Percentiles rank a stretch among this genome's conserved stretches.
phyloP scores from a whole-genome alignment of 805 yeast genomes.

The Lipomyces sp. region DNA sequence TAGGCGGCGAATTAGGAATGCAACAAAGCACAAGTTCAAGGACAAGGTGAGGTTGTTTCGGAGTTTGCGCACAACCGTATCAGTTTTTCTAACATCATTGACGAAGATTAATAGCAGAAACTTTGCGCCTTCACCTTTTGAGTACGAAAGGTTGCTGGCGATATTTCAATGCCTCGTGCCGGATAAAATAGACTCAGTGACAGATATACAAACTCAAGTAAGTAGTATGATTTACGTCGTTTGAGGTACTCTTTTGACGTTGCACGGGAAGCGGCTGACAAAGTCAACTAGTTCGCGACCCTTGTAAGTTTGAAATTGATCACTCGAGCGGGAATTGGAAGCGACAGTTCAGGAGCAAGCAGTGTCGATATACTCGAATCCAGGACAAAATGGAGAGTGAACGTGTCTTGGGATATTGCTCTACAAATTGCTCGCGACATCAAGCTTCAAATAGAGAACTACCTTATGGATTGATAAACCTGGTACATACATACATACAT shows the following conservation, averaged over 20 bases:
- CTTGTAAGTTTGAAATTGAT: slow-evolving; percentile 59
- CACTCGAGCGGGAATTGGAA: slow-evolving; percentile 47
- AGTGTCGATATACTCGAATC: slow-evolving; percentile 62
- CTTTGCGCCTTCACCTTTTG: slow-evolving; percentile 74
- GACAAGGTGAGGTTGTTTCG: slow-evolving; percentile 17
- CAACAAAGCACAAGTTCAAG: slow-evolving; percentile 10
- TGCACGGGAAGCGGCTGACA: slow-evolving; percentile 40
- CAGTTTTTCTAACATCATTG: not conserved
- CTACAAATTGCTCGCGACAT: slow-evolving; percentile 66
- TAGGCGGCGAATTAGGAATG: slow-evolving; percentile 15
- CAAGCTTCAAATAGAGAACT: slow-evolving; percentile 67
- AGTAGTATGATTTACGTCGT: not conserved
- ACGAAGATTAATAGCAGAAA: slow-evolving; percentile 61
- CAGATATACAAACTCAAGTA: slow-evolving; percentile 43
- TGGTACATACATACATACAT: not conserved
- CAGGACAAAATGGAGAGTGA: slow-evolving; percentile 77
- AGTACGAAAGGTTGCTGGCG: slow-evolving; percentile 78
- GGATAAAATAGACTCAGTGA: slow-evolving; percentile 43
- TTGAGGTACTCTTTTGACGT: not conserved
- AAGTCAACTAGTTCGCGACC: slow-evolving; percentile 60
- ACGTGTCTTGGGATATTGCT: slow-evolving; percentile 69
- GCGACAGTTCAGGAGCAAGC: slow-evolving; percentile 3
- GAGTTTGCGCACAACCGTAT: too few species aligned
- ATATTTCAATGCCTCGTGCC: slow-evolving; percentile 73
- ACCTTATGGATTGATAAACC: slow-evolving; percentile 50